phyloP scores from a whole-genome alignment of 2,329 filamentous ascomycete genomes.

The Aspergillus sp. region DNA sequence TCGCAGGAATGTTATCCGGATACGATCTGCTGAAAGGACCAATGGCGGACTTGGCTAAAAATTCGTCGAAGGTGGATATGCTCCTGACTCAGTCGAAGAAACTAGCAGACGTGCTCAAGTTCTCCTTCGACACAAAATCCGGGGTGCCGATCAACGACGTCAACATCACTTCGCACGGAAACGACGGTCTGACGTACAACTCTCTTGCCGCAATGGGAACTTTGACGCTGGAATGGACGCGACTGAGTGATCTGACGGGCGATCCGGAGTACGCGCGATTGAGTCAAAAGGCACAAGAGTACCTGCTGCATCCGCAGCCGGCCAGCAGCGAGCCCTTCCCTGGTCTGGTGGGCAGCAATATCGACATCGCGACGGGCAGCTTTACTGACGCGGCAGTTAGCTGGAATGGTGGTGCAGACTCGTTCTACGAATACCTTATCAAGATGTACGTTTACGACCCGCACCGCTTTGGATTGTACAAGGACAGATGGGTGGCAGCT shows the following conservation, averaged over 20 bases:
- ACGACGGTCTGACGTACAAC: conserved; percentile 52
- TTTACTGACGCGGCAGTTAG: conserved; percentile 64
- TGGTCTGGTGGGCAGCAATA: conserved; percentile 63
- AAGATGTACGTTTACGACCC: conserved; percentile 85
- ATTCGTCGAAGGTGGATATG: conserved; percentile 46
- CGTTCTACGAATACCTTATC: conserved; percentile 83
- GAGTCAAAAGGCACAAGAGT: conserved; percentile 60
- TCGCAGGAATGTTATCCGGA: conserved; percentile 72
- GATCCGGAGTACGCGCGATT: conserved; percentile 60
- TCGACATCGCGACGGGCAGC: conserved; percentile 58
- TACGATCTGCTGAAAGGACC: conserved; percentile 63
- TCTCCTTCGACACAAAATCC: conserved; percentile 68
- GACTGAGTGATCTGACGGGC: conserved; percentile 66
- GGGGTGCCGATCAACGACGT: conserved; percentile 69
- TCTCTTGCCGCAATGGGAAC: conserved; percentile 71
- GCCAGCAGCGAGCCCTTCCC: conserved; percentile 63
- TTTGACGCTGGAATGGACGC: conserved; percentile 77
- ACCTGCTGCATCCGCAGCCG: conserved; percentile 62
- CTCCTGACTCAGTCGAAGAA: conserved; percentile 61
- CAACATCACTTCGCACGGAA: conserved; percentile 49
- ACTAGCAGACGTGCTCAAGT: conserved; percentile 66
- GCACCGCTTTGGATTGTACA: conserved; percentile 56
- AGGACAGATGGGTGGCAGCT: conserved; percentile 67
- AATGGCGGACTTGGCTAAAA: conserved; percentile 45
- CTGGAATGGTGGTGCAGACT: conserved; percentile 72